Conservation (phyloP, 2,329 filamentous ascomycete species). For the Hirsutella thompsonii region DNA sequence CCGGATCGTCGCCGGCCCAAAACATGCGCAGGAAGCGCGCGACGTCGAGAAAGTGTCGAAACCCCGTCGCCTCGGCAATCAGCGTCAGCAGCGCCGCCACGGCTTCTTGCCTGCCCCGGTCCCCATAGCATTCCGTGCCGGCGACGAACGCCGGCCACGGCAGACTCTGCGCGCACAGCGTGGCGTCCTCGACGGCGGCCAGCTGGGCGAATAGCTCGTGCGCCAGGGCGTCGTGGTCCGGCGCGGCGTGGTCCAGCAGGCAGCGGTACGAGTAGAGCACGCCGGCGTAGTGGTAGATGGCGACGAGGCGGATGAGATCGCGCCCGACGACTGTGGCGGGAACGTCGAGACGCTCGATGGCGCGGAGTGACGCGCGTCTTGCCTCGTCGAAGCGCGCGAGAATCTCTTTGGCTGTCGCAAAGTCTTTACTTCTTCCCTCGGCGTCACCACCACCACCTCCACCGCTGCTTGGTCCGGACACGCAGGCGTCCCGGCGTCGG, state of each 20-base stretch:
- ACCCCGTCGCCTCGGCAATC: conserved; percentile 10
- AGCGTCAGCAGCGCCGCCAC: conserved; percentile 7
- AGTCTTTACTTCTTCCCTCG: not conserved
- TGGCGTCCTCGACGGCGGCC: conserved; percentile 9
- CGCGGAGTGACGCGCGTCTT: conserved; percentile 13
- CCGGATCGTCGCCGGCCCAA: conserved; percentile 10
- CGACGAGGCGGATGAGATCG: conserved; percentile 15
- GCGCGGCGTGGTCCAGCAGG: conserved; percentile 8
- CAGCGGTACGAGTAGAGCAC: conserved; percentile 15
- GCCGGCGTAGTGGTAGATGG: conserved; percentile 15
- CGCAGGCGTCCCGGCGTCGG: conserved; percentile 3
- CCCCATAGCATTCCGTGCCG: conserved; percentile 12
- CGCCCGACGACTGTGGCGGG: conserved; percentile 7
- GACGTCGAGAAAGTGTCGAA: conserved; percentile 11
- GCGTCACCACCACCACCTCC: not conserved
- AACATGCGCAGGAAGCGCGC: conserved; percentile 12
- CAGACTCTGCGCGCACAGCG: conserved; percentile 14
- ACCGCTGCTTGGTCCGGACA: not conserved
- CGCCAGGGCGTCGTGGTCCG: conserved; percentile 4
- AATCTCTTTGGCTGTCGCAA: conserved; percentile 1
- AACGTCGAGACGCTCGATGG: conserved; percentile 11
- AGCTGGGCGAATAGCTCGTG: conserved; percentile 13
- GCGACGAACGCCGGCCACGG: conserved; percentile 17
- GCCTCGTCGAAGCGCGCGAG: conserved; percentile 13
- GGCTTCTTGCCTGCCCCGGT: conserved; percentile 8